Percentiles rank a stretch among this genome's conserved stretches.
These are phyloP conservation scores for Pseudopyrenochaeta lycopersici DNA, from an alignment of 2,329 filamentous ascomycete genomes.

Conservation along the genomic window DNA sequence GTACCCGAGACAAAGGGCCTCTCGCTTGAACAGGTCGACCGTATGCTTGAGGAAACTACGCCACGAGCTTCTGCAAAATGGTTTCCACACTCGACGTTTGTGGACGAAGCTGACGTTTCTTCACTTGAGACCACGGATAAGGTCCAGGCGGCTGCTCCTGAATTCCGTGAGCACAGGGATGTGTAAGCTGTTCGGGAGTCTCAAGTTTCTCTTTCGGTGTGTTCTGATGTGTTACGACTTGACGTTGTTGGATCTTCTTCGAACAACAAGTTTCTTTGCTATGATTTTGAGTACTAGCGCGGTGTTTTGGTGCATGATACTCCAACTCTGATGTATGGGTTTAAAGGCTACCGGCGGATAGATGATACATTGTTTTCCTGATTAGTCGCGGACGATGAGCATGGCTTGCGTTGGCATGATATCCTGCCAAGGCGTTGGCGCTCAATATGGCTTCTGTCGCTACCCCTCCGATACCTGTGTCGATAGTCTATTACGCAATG, in stretches of 20 bases:
- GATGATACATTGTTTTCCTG: not conserved
- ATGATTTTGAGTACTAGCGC: not conserved
- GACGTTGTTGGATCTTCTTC: not conserved
- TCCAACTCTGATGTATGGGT: too few species aligned
- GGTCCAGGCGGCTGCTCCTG: not conserved
- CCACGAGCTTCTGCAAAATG: constrained; percentile 78
- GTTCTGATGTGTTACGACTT: not conserved
- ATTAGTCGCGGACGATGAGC: not conserved
- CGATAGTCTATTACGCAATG: too few species aligned
- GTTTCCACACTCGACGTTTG: constrained; percentile 62
- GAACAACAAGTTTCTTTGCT: not conserved
- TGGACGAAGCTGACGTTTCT: constrained; percentile 3
- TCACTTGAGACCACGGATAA: constrained; percentile 6
- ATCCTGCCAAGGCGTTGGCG: not conserved
- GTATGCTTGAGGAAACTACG: constrained; percentile 85
- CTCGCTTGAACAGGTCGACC: constrained; percentile 79
- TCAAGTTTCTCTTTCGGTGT: too few species aligned
- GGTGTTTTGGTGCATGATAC: not conserved
- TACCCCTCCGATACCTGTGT: not conserved
- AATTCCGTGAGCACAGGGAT: not conserved
- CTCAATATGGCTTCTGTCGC: not conserved
- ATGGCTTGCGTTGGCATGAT: not conserved
- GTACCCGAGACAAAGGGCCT: constrained; percentile 83
- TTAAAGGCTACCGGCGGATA: not conserved
- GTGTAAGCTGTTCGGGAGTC: not conserved